These are phyloP conservation scores for Paradendryphiella salina DNA, from an alignment of 2,329 filamentous ascomycete genomes.

Conservation along the genomic window DNA sequence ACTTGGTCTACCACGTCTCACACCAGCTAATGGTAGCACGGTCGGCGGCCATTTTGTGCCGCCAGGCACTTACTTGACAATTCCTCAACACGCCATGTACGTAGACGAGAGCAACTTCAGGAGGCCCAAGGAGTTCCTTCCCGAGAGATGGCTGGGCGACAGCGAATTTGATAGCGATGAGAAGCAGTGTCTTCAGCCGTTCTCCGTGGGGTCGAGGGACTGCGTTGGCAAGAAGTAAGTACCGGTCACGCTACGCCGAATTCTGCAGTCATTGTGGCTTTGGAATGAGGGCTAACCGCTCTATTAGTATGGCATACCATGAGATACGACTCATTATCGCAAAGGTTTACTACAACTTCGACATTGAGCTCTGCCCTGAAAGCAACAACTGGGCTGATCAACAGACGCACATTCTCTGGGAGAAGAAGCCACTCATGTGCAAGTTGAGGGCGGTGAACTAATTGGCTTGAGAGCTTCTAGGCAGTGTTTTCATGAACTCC, in stretches of 20 bases:
- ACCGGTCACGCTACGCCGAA: too few relatives aligned
- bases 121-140: conserved; percentile 43
- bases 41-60: conserved; percentile 47
- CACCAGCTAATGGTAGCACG: conserved; percentile 43
- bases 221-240: conserved; percentile 47
- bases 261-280: background rate
- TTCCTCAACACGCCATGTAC: conserved; percentile 28
- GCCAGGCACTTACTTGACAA: conserved; percentile 19
- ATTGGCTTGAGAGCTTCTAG: background rate
- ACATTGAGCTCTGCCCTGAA: conserved; percentile 43
- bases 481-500: too few relatives aligned
- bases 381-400: conserved; percentile 41
- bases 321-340: conserved; percentile 50
- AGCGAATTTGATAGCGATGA: conserved; percentile 33
- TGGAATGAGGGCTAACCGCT: conserved; percentile 6
- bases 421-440: conserved; percentile 42
- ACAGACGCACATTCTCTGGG: conserved; percentile 45
- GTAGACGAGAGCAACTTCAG: conserved; percentile 39
- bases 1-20: conserved; percentile 39
- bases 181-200: conserved; percentile 48
- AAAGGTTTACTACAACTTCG: conserved; percentile 46
- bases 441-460: conserved; percentile 28
- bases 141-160: conserved; percentile 49
- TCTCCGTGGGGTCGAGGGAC: conserved; percentile 50
- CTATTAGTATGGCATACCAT: conserved; percentile 42